phyloP scores from a whole-genome alignment of 306 rosid species.

The Malus sylvestris region DNA sequence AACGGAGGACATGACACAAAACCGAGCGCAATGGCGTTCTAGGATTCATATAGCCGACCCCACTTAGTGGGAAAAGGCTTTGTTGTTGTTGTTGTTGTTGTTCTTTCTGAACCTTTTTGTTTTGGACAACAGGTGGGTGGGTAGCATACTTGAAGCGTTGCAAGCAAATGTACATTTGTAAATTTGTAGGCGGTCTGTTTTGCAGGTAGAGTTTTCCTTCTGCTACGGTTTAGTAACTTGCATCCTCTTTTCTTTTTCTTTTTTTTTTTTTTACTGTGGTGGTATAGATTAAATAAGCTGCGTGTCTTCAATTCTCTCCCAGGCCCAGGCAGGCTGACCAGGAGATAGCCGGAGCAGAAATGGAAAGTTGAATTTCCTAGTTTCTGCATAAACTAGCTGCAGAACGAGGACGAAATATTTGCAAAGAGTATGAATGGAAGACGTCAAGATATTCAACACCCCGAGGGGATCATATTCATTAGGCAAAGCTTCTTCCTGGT shows the following conservation, averaged over 20 bases:
- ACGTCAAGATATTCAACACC: not conserved
- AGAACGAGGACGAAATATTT: not conserved
- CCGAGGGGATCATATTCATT: not conserved
- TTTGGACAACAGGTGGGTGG: constrained; percentile 72
- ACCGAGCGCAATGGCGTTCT: no score
- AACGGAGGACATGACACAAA: no score
- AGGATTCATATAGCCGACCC: no score
- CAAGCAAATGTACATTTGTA: constrained; percentile 24
- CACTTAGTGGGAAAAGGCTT: no score
- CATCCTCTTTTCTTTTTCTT: not conserved
- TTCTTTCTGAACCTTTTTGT: not conserved
- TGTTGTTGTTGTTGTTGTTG: no score
- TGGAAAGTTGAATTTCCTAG: not conserved
- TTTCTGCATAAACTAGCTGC: not conserved
- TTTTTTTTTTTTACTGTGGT: not conserved
- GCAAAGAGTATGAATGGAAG: not conserved
- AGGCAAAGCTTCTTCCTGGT: not conserved
- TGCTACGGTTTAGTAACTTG: not conserved
- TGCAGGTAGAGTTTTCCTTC: constrained; percentile 28
- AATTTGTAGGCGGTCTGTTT: constrained; percentile 5
- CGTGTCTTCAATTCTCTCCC: constrained; percentile 3
- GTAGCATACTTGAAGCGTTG: constrained; percentile 77
- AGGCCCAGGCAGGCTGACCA: not conserved
- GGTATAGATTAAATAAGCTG: not conserved
- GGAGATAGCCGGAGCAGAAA: not conserved